Base-by-base conservation (phyloP, 306 rosid genomes). In the Trifolium fragiferum region DNA sequence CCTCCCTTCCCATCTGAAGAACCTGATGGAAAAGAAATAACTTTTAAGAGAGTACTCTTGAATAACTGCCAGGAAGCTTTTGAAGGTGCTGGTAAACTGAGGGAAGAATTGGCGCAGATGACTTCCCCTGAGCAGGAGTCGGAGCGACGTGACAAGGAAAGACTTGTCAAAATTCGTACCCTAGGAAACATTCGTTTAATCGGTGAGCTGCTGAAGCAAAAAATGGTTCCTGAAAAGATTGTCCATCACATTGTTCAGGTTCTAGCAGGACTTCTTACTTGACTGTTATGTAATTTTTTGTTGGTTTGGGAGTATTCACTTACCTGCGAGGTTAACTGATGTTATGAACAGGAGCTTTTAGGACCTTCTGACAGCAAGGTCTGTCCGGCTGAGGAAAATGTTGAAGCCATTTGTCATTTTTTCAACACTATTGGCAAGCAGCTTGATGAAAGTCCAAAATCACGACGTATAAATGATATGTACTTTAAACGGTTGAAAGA, bases 211-310 rank as follows among this genome's bases (percentile, higher is more conserved):
- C 82, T 95, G 82, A 95, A 90, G 89, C 99, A 92, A 84, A 95
- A 89, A 89, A 95, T 95, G 96, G 99, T 95, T 57, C 93, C 98
- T 68, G 98, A 87, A 72, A 95, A 53, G 90, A 89, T 95, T 81
- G 99, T 95, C 70, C 99, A 95, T 75, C 97, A 95, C 89, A 95
- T 95, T 84, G 99, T 92, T 74, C 84, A 80, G 93, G 99, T 95
- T 66, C 68, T 76, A 53, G 58, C 74, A 72, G 47, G 74, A 69
- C 73, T 78, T 64, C 23, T 32, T 18, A 50, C 70, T 77, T 76
- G 7, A 23, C 51, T 69, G 13, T 33, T 63, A 67, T 44, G 65
- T 73, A 55, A 46, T 72, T 33, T 79, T 20, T 61, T 67, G 27
- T 71, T 64, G 35, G 75, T 76, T 55, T 65, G 75, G 47, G 73